Base-by-base conservation (phyloP, 1,139 yeast genomes). In the Nakaseomyces bracarensis region DNA sequence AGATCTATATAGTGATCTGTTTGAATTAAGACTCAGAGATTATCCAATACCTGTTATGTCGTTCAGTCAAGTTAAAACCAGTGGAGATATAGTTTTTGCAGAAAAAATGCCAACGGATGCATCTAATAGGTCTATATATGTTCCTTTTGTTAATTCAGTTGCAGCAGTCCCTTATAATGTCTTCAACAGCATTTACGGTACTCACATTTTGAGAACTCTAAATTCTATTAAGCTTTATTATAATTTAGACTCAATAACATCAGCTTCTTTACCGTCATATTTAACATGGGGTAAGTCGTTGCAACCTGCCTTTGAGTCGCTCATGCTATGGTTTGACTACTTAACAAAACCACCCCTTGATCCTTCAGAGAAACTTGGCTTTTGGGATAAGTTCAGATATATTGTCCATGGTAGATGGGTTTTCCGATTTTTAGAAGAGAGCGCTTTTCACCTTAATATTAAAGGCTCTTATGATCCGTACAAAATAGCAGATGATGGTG, bases 231-330 rank as follows among this genome's bases (percentile, higher is more conserved):
- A 86, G 55, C 65, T 81, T 37, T 82, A 69, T 55, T 72, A 85
- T 1, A 82, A 81, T 47, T 60, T 84, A 48, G 61, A 65, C 10
- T 68, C 82, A 31, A 61, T 60, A 6, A 72, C 82, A 35, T 66
- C 68, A 40, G 71, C 89, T 0, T 60, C 68, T 18, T 55, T 62
- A 3, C 81, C 95, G 0, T 74, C 87, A 0, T 67, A 84, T 33
- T 74, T 84, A 39, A 78, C 85, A 0, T 86, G 95, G 95, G 93
- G 94, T 19, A 80, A 79, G 41, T 80, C 85, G 2, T 74, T 79
- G 51, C 85, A 79, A 52, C 86, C 93, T 31, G 91, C 84, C 1
- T 71, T 85, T 38, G 85, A 83, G 52, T 85, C 85, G 42, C 70
- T 80, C 1, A 81, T 82, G 79, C 65, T 77, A 39, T 81, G 79